Evolutionary conservation across 805 yeast genomes (phyloP), one percentile per base, ranked within the genome.

Genomic region (Tetrapisispora taiwanensis): DNA sequence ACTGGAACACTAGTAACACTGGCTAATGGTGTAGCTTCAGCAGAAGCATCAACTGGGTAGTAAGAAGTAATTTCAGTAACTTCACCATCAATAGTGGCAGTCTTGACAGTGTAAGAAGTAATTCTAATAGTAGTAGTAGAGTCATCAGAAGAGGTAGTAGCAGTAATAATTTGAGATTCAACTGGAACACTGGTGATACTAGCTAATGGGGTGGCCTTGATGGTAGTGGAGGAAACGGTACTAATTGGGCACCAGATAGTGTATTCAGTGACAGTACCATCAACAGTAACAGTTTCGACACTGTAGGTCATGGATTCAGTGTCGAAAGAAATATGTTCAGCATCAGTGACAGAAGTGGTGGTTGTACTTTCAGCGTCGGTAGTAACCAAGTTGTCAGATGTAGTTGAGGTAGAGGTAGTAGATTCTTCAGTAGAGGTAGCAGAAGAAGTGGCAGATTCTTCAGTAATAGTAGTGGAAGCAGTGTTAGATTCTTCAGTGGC

Each of bases 161-260:
- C 31, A 26, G 39, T 26, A 4, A 28, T 20, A 5, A 20, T 10
- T 7, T 28, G 14, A 20, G 26, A 7, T 19, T 18, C 27, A 14
- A 34, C 27, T 20, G 37, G 37, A 20, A 34, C 37, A 34, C 37
- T 34, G 17, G 37, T 34, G 15, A 34, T 13, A 20, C 37, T 34
- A 10, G 17, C 17, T 36, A 24, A 24, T 24, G 30, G 19, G 5
- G 30, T n/a, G n/a, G 15, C 17, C 3, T 18, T 22, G 14, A 12
- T 22, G 14, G 30, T 3, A 14, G 36, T n/a, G 34, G 34, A 19
- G 6, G 30, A 4, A 19, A 39, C 10, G 3, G 55, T 59, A 46
- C 45, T 53, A 46, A 53, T 55, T 55, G 69, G 63, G 60, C 63
- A 62, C 63, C 66, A 65, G 26, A 52, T 49, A 22, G 63, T 59